Percentiles rank a stretch among this genome's conserved stretches.
Evolutionary conservation across 2,329 filamentous ascomycete genomes (phyloP).

Genomic region (Cercospora janseana): DNA sequence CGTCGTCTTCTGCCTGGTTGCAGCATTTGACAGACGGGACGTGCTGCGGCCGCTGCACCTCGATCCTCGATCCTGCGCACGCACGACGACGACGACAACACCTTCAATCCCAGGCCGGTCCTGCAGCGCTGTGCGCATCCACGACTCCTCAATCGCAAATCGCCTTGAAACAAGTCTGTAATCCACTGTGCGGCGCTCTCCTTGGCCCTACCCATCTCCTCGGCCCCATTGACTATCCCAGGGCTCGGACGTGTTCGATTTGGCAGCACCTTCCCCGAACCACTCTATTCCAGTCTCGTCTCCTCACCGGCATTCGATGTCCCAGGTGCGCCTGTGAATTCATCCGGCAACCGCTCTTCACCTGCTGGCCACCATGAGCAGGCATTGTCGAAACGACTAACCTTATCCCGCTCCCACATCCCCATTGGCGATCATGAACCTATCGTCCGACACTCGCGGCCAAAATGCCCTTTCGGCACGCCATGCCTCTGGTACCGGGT

Average conservation of each 20-base stretch:
- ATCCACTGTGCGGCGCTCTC: not conserved
- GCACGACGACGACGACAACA: conserved; percentile 11
- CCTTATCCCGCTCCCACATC: conserved; percentile 22
- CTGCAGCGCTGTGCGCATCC: conserved; percentile 18
- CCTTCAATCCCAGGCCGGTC: conserved; percentile 21
- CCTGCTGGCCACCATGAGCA: conserved; percentile 25
- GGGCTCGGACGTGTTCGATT: conserved; percentile 7
- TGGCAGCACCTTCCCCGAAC: conserved; percentile 7
- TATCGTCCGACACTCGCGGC: conserved; percentile 24
- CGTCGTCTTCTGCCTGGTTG: conserved; percentile 24
- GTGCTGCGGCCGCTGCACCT: too few relatives aligned
- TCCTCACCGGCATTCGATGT: conserved; percentile 19
- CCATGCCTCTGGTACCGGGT: conserved; percentile 19
- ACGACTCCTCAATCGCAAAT: conserved; percentile 3
- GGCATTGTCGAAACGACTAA: conserved; percentile 27
- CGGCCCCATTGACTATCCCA: conserved; percentile 3
- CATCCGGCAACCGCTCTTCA: conserved; percentile 4
- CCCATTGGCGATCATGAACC: conserved; percentile 28
- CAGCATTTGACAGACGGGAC: conserved; percentile 18
- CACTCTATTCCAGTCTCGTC: not conserved
- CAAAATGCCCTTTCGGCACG: conserved; percentile 24
- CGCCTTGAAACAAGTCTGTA: conserved; percentile 7
- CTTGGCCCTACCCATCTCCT: conserved; percentile 2
- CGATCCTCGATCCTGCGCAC: conserved; percentile 11
- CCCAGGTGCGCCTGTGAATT: conserved; percentile 15